phyloP scores from a whole-genome alignment of 345 rosid genomes.

The Physaria fendleri region DNA sequence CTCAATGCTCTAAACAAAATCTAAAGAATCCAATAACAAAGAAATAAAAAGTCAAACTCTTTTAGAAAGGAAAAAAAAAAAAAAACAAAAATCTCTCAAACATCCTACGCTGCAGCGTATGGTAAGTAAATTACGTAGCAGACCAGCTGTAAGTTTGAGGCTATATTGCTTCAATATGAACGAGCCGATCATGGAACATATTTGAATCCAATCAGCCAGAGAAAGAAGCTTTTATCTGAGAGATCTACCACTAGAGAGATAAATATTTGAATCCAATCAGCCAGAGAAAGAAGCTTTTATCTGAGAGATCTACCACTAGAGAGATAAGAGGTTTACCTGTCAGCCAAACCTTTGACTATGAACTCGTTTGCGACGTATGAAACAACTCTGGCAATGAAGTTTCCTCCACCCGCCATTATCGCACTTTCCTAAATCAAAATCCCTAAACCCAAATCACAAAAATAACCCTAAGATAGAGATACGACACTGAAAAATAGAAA shows the following conservation, averaged over 20 bases:
- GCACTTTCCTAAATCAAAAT: conserved; percentile 11
- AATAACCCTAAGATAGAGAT: too few relatives aligned
- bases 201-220: conserved; percentile 31
- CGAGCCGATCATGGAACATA: conserved; percentile 40
- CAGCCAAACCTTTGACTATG: conserved; percentile 77
- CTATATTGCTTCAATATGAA: conserved; percentile 43
- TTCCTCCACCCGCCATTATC: conserved; percentile 90
- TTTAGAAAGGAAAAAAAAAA: too few relatives aligned
- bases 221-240: conserved; percentile 54
- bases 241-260: too few relatives aligned
- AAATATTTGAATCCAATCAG: too few relatives aligned
- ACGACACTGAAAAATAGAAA: neutral
- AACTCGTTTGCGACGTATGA: conserved; percentile 73
- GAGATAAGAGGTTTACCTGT: too few relatives aligned
- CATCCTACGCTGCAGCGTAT: conserved; percentile 35
- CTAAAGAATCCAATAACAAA: neutral
- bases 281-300: too few relatives aligned
- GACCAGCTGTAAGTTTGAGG: conserved; percentile 35
- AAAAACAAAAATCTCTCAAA: conserved; percentile 15
- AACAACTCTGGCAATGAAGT: conserved; percentile 70
- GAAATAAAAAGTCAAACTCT: neutral
- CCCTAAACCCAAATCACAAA: neutral
- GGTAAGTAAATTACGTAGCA: conserved; percentile 22
- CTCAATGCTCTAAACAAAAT: neutral
- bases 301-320: too few relatives aligned